Percentiles rank a stretch among this genome's conserved stretches.
Evolutionary conservation across 768 basidiomycete species (phyloP).

Genomic region (Boletus pseudo-olivaceus): DNA sequence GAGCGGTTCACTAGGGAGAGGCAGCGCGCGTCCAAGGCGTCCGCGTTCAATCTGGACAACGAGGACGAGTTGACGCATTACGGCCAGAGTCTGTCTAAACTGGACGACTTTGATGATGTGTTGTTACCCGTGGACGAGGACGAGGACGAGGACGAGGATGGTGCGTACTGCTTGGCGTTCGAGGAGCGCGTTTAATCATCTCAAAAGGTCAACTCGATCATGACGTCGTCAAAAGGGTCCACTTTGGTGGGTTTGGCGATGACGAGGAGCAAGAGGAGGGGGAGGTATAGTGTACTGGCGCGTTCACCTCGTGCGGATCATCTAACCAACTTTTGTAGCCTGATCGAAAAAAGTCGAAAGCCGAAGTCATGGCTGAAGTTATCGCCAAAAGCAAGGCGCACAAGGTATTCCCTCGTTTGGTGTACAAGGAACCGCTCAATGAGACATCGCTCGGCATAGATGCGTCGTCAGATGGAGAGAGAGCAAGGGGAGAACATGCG

Average conservation of each 20-base stretch:
- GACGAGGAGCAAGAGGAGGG: conserved; percentile 54
- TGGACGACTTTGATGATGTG: conserved; percentile 80
- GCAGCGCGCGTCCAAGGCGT: conserved; percentile 72
- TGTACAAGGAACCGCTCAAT: not conserved
- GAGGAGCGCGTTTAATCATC: not conserved
- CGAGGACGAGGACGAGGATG: conserved; percentile 47
- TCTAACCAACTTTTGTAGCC: conserved; percentile 45
- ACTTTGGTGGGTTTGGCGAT: conserved; percentile 87
- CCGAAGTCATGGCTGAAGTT: conserved; percentile 97
- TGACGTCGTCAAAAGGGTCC: conserved; percentile 60
- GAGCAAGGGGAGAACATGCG: conserved; percentile 84
- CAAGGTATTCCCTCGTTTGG: conserved; percentile 54
- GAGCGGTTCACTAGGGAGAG: conserved; percentile 93
- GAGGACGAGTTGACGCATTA: conserved; percentile 91
- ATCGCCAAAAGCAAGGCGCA: conserved; percentile 96
- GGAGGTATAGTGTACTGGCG: conserved; percentile 37
- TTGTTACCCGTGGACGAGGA: conserved; percentile 54
- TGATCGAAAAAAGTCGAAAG: conserved; percentile 83
- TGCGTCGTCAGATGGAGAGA: conserved; percentile 82
- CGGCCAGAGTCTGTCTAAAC: conserved; percentile 78
- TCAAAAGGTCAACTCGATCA: conserved; percentile 61
- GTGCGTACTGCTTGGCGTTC: conserved; percentile 26
- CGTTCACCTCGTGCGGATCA: not conserved
- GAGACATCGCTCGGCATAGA: conserved; percentile 39
- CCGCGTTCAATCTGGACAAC: conserved; percentile 85